A percentile compares a stretch with the other conserved stretches of the same genome.
Conservation (phyloP, 116 monocot genomes). For the Iris pallida region DNA sequence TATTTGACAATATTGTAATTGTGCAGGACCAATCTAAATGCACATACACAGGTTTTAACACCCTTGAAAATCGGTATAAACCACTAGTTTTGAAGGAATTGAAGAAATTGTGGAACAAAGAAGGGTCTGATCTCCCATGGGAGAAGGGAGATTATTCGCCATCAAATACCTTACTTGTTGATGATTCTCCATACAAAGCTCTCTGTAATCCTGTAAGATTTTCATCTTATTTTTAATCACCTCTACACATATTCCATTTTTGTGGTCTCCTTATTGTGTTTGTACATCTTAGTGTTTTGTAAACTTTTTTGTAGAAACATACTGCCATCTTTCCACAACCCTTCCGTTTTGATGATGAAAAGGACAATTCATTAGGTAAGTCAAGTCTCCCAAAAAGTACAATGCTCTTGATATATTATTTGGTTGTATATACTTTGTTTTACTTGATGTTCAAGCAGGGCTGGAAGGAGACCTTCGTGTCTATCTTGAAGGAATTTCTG, state of each 20-base stretch:
- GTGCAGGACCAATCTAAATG: constrained; percentile 64
- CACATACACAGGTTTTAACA: constrained; percentile 44
- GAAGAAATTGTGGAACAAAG: constrained; percentile 66
- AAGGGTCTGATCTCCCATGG: constrained; percentile 50
- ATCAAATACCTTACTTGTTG: constrained; percentile 68
- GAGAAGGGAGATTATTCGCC: constrained; percentile 44
- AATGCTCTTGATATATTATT: not conserved
- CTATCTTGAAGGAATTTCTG: constrained; percentile 57
- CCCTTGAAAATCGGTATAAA: constrained; percentile 46
- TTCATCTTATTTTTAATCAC: not conserved
- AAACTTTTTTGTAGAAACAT: constrained; percentile 33
- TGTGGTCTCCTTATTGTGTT: not conserved
- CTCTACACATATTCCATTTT: not conserved
- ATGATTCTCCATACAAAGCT: constrained; percentile 85
- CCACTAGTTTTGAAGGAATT: constrained; percentile 71
- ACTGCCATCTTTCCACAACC: constrained; percentile 73
- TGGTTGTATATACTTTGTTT: not conserved
- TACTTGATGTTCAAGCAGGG: constrained; percentile 34
- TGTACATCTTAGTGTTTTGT: not conserved
- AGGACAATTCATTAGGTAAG: constrained; percentile 67
- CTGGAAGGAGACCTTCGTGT: constrained; percentile 64
- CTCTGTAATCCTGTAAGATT: constrained; percentile 61
- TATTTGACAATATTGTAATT: not conserved
- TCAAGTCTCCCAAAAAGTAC: not conserved
- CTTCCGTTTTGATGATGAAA: constrained; percentile 27